A percentile compares a stretch with the other conserved stretches of the same genome.
These are phyloP conservation scores for Eimeria sp. DNA, from an alignment of 169 alveolate genomes.

Conservation along the genomic window DNA sequence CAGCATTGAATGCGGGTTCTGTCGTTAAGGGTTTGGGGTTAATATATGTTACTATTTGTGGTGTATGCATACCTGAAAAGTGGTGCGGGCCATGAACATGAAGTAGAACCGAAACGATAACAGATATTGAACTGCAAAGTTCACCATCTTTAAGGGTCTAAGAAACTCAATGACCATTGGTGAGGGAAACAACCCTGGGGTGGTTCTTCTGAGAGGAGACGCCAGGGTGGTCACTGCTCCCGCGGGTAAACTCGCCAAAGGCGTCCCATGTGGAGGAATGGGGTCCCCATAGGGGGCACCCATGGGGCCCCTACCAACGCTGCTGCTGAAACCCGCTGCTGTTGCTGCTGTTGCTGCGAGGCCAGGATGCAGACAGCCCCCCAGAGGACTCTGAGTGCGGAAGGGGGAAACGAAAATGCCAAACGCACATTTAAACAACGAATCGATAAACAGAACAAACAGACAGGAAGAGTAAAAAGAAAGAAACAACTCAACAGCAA, in stretches of 20 bases:
- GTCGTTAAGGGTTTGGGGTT: neutral
- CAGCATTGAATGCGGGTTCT: neutral
- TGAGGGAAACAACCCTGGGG: conserved; percentile 17
- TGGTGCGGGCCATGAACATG: conserved; percentile 94
- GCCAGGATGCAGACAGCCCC: neutral
- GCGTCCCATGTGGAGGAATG: neutral
- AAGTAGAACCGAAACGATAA: conserved; percentile 91
- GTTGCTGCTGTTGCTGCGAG: conserved; percentile 13
- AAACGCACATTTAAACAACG: neutral
- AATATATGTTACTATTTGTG: too few relatives aligned
- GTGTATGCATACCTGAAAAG: conserved; percentile 89
- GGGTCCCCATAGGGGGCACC: neutral
- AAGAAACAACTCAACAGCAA: neutral
- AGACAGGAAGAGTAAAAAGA: neutral
- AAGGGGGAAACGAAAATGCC: neutral
- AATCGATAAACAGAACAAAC: neutral
- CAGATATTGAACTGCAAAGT: conserved; percentile 89
- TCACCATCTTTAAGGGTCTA: conserved; percentile 87
- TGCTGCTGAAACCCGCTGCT: conserved; percentile 14
- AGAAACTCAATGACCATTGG: conserved; percentile 69
- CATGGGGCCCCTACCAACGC: neutral
- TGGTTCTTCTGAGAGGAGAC: neutral
- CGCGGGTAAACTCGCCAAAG: neutral
- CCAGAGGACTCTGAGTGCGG: neutral
- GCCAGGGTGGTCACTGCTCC: conserved; percentile 2